Evolutionary conservation across 306 rosid species (phyloP).

Genomic region (Castanea mollissima): DNA sequence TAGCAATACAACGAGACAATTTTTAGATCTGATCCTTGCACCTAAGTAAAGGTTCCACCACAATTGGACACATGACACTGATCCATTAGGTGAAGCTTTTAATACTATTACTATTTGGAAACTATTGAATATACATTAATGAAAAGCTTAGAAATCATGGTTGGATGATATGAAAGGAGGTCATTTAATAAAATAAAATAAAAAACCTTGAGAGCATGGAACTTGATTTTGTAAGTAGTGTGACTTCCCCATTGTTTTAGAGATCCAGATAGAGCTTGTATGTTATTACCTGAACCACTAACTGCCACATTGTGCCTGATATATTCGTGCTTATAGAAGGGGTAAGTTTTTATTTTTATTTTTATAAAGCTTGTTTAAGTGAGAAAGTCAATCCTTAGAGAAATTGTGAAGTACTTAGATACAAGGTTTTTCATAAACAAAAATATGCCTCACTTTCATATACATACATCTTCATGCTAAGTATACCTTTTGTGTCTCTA

Average conservation of each 20-base stretch:
- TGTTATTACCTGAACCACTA: background rate
- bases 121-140: background rate
- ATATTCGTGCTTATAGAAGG: background rate
- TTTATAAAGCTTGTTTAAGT: background rate
- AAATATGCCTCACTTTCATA: background rate
- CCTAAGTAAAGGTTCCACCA: background rate
- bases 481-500: background rate
- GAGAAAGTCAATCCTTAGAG: background rate
- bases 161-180: background rate
- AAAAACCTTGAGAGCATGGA: background rate
- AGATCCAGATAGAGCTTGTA: background rate
- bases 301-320: background rate
- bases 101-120: background rate
- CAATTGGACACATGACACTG: background rate
- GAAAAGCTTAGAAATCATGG: background rate
- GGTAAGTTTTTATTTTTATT: too few species aligned
- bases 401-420: background rate
- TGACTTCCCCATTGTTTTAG: background rate
- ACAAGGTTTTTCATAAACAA: background rate
- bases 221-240: background rate
- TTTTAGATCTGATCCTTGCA: background rate
- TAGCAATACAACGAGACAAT: background rate
- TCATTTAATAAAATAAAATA: background rate
- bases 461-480: background rate
- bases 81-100: background rate